Base-by-base conservation (phyloP, 2,329 filamentous ascomycete genomes). In the Trichothecium sympodiale region DNA sequence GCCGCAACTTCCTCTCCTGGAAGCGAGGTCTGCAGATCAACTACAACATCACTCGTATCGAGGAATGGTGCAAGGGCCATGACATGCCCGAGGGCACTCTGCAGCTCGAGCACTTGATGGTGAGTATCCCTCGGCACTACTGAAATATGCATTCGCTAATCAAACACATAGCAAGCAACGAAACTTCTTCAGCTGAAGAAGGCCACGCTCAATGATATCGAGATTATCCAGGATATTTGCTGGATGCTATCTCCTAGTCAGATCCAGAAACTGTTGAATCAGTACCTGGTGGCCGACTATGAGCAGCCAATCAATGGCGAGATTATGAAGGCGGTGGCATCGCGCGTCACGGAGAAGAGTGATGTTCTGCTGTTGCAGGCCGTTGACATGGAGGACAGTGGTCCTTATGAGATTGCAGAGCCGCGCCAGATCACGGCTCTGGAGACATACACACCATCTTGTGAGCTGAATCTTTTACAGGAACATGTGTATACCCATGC, bases 1-100 rank as follows among this genome's bases (percentile, higher is more conserved):
- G 91, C 51, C 77, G 91, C 49, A 96, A 96, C 62, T 98, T 98
- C 74, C 74, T 98, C 39, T 95, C 88, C 1, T 98, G 91, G 91
- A 98, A 98, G 71, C 86, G 91, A 59, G 91, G 91, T 49, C 75
- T 98, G 37, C 91, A 98, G 61, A 98, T 98, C 66, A 98, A 98
- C 66, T 98, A 98, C 71, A 98, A 98, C 65, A 98, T 98, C 59
- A 98, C 91, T 17, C 78, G 91, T 39, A 98, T 98, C 44, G 91
- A 98, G 60, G 91, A 98, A 63, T 98, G 91, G 91, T 98, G 91
- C 66, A 98, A 98, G 77, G 94, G 88, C 54, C 93, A 98, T 58
- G 91, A 96, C 50, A 96, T 98, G 89, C 91, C 91, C 1, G 89
- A 98, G 61, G 91, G 91, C 37, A 98, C 89, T 20, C 72, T 98